Base-by-base conservation (phyloP, 2,329 filamentous ascomycete species). In the Monilinia aucupariae region DNA sequence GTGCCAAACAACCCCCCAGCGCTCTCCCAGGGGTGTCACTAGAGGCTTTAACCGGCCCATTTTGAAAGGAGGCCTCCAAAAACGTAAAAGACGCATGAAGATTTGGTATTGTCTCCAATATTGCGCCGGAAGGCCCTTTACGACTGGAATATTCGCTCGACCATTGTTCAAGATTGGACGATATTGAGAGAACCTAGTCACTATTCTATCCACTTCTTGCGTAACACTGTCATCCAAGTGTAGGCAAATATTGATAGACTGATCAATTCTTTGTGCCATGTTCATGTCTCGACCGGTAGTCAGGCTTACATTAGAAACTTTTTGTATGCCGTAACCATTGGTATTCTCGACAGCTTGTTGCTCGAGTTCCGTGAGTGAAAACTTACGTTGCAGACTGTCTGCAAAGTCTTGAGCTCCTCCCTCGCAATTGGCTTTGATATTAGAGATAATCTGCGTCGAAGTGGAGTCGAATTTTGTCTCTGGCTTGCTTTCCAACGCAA, bases 91-190 rank as follows among this genome's bases (percentile, higher is more conserved):
- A 20, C 52, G 52, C 32, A 62, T 48, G 25, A 62, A 39, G 0
- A 39, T 3, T 50, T 62, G 60, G 53, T 62, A 62, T 32, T 47
- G 54, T 34, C 52, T 49, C 60, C 60, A 62, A 56, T 62, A 12
- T 39, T 48, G 43, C n/a, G 39, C 60, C 39, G 60, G 60, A 12
- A 62, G 30, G 8, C 43, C 43, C 34, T 49, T 58, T n/a, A 58
- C 22, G 15, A 62, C 10, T 41, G 52, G 9, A 39, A 62, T 30
- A 5, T 62, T 62, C 15, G 15, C 27, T 17, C 52, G 52, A n/a
- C 52, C 32, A 34, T 49, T 32, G 25, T 49, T 62, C 34, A 62
- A 49, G 13, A 15, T 27, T 43, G 52, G 32, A 20, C 10, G 6
- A 15, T 56, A 22, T 20, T 27, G 41, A 6, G 51, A 56, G 3